Evolutionary conservation across 495 filamentous ascomycete species (phyloP).

Genomic region (Jackrogersella multiformis): DNA sequence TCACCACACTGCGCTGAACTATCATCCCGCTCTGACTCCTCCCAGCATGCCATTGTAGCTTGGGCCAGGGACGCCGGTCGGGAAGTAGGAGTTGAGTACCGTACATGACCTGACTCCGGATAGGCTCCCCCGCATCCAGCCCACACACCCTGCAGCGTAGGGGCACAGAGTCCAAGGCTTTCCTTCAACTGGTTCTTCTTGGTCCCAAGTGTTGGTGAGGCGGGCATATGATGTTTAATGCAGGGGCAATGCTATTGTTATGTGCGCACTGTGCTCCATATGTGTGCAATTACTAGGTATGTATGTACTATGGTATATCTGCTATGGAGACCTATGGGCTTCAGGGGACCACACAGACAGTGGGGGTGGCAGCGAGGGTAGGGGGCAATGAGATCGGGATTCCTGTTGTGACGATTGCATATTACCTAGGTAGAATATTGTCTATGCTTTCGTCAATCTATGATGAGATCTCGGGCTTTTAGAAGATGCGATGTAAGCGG

Average conservation of each 20-base stretch:
- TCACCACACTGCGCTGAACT: not conserved
- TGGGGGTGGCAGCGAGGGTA: not conserved
- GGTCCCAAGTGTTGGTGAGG: conserved; percentile 26
- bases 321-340: not conserved
- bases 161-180: conserved; percentile 14
- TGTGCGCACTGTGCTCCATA: conserved; percentile 17
- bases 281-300: not conserved
- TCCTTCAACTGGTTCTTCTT: conserved; percentile 20
- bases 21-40: not conserved
- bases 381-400: conserved; percentile 5
- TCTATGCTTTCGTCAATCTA: conserved; percentile 6
- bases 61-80: conserved; percentile 13
- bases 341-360: conserved; percentile 26
- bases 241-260: conserved; percentile 25
- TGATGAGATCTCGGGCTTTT: conserved; percentile 4
- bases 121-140: conserved; percentile 30
- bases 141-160: conserved; percentile 21
- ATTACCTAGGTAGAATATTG: conserved; percentile 5
- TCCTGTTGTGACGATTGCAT: not conserved
- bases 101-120: conserved; percentile 17
- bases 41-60: not conserved
- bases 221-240: conserved; percentile 31
- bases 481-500: conserved; percentile 4
- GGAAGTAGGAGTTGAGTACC: conserved; percentile 13
- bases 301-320: not conserved